These are phyloP conservation scores for Goniomonas avonlea DNA, from an alignment of 78 protist species.

Conservation along the genomic window DNA sequence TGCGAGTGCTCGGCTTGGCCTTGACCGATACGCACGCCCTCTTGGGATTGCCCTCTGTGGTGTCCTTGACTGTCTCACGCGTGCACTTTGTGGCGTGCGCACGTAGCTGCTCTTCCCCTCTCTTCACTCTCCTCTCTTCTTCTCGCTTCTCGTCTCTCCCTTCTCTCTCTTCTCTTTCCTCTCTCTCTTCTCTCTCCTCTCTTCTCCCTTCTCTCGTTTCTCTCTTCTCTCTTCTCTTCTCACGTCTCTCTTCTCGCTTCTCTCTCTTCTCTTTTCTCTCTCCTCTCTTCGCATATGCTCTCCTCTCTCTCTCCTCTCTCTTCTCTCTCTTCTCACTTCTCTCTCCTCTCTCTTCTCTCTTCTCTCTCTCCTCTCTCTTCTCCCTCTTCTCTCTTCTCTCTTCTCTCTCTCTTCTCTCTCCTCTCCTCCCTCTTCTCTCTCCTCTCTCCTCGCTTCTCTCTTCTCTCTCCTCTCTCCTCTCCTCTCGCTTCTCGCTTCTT, in stretches of 20 bases:
- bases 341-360: background rate
- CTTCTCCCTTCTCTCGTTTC: background rate
- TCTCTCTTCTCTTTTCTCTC: background rate
- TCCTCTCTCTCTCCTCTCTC: background rate
- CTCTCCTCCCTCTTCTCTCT: background rate
- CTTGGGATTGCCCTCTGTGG: no score
- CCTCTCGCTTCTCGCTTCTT: no score
- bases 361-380: background rate
- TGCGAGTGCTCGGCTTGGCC: no score
- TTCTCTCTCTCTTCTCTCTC: background rate
- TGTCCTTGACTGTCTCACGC: no score
- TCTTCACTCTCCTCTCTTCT: no score
- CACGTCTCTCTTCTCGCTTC: no score
- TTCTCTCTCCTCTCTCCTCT: background rate
- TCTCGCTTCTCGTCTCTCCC: no score
- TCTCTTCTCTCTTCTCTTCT: background rate
- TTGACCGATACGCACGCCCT: no score
- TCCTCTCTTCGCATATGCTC: background rate
- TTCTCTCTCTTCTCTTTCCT: background rate
- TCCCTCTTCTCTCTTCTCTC: background rate
- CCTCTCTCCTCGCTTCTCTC: no score
- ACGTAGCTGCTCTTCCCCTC: background rate
- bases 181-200: background rate
- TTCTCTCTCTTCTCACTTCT: background rate
- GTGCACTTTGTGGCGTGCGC: background rate